Conservation (phyloP, 139 green algal species). For the Picocystis salinarum region DNA sequence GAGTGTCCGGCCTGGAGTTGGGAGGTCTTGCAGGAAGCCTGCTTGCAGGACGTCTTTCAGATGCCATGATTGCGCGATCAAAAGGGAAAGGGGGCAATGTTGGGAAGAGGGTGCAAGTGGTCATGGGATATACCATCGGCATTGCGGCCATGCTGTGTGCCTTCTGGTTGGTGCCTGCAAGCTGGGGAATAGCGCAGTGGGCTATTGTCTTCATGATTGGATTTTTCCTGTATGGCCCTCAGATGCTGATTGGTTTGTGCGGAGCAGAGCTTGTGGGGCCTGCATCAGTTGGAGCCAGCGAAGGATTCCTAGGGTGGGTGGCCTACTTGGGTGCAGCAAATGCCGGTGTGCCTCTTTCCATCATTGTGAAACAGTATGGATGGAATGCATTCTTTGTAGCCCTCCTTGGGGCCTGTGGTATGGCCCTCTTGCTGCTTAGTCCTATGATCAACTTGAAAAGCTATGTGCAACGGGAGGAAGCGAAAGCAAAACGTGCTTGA, state of each 20-base stretch:
- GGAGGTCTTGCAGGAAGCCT: slow-evolving; percentile 77
- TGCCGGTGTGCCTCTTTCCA: slow-evolving; percentile 76
- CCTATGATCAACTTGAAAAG: slow-evolving; percentile 72
- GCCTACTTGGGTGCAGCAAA: slow-evolving; percentile 65
- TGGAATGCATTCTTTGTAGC: slow-evolving; percentile 76
- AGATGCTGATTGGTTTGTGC: slow-evolving; percentile 62
- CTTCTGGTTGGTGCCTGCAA: slow-evolving; percentile 48
- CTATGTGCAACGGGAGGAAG: slow-evolving; percentile 46
- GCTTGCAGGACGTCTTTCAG: slow-evolving; percentile 57
- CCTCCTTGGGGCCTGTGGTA: slow-evolving; percentile 52
- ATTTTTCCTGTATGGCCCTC: slow-evolving; percentile 80
- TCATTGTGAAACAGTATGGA: slow-evolving; percentile 75
- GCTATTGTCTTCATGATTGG: slow-evolving; percentile 79
- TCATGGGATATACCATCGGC: slow-evolving; percentile 82
- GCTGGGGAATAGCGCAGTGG: slow-evolving; percentile 55
- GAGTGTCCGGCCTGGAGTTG: slow-evolving; percentile 86
- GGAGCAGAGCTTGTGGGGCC: slow-evolving; percentile 81
- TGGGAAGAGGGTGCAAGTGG: slow-evolving; percentile 76
- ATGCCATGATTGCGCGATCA: slow-evolving; percentile 14
- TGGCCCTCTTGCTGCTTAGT: slow-evolving; percentile 64
- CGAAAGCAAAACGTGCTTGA: slow-evolving; percentile 1
- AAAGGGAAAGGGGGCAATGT: slow-evolving; percentile 45
- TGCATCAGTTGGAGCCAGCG: slow-evolving; percentile 60
- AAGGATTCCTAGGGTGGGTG: slow-evolving; percentile 89
- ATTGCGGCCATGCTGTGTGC: slow-evolving; percentile 45